Evolutionary conservation across 2,329 filamentous ascomycete genomes (phyloP).

Genomic region (Kalmusia sp.): DNA sequence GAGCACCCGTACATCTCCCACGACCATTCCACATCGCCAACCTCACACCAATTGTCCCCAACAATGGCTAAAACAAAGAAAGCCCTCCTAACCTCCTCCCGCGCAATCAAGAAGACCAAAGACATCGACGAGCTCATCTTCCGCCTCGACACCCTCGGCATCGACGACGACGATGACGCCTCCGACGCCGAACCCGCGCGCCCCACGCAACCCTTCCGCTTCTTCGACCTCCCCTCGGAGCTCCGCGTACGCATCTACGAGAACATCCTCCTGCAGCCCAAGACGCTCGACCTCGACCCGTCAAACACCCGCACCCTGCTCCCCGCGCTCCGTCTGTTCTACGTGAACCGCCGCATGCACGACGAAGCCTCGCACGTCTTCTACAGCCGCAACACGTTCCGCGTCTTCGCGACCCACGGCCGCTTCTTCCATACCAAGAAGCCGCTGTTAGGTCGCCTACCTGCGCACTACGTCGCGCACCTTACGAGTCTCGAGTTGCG

Average conservation of each 20-base stretch:
- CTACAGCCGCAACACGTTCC: constrained; percentile 61
- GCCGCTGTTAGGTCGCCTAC: constrained; percentile 72
- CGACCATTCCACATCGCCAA: constrained; percentile 1
- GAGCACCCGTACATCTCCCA: constrained; percentile 14
- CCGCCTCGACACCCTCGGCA: constrained; percentile 27
- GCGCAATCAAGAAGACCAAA: constrained; percentile 26
- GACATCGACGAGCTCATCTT: constrained; percentile 34
- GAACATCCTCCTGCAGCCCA: constrained; percentile 56
- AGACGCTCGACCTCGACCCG: constrained; percentile 71
- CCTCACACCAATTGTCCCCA: neutral
- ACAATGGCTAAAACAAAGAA: constrained; percentile 17
- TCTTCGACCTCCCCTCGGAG: constrained; percentile 62
- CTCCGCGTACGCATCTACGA: constrained; percentile 59
- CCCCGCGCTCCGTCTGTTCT: constrained; percentile 70
- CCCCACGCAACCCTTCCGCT: constrained; percentile 50
- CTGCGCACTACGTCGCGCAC: constrained; percentile 63
- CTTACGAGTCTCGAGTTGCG: constrained; percentile 73
- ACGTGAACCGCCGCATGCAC: constrained; percentile 61
- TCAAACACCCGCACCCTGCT: constrained; percentile 69
- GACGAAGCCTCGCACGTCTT: constrained; percentile 60
- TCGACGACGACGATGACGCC: constrained; percentile 12
- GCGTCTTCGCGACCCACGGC: constrained; percentile 60
- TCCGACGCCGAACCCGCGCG: constrained; percentile 12
- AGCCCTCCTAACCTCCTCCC: neutral
- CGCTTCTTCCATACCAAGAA: constrained; percentile 75